phyloP scores from a whole-genome alignment of 2,329 filamentous ascomycete genomes.

The Penicillium griseofulvum region DNA sequence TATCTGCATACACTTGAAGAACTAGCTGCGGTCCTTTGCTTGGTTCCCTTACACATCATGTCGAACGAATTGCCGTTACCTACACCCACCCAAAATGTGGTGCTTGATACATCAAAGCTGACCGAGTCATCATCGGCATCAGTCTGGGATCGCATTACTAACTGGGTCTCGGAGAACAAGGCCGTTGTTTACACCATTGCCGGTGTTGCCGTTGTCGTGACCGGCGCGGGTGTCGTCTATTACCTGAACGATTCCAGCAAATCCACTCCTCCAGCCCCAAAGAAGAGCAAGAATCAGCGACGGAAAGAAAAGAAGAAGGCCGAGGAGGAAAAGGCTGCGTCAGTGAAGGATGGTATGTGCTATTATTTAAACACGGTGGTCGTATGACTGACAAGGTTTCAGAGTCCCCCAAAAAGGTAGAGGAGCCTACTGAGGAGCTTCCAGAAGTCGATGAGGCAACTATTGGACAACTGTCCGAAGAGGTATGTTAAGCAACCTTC shows the following conservation, averaged over 20 bases:
- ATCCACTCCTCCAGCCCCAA: slow-evolving; percentile 43
- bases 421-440: slow-evolving; percentile 62
- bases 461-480: slow-evolving; percentile 46
- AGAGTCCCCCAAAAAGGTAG: slow-evolving; percentile 44
- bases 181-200: slow-evolving; percentile 93
- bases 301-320: slow-evolving; percentile 65
- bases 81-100: slow-evolving; percentile 37
- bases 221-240: slow-evolving; percentile 88
- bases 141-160: slow-evolving; percentile 84
- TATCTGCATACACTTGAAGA: neutral
- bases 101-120: slow-evolving; percentile 41
- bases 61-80: slow-evolving; percentile 40
- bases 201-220: slow-evolving; percentile 87
- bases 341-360: slow-evolving; percentile 35
- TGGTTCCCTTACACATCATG: slow-evolving; percentile 37
- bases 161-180: slow-evolving; percentile 95
- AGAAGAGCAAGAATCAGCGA: slow-evolving; percentile 86
- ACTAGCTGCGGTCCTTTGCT: slow-evolving; percentile 19
- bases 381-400: slow-evolving; percentile 16
- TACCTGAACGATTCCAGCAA: slow-evolving; percentile 65
- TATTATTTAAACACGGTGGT: slow-evolving; percentile 16
- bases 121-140: slow-evolving; percentile 58
- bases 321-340: slow-evolving; percentile 53
- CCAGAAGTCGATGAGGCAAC: slow-evolving; percentile 60
- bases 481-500: slow-evolving; percentile 36